Base-by-base conservation (phyloP, 192 early-diverging fungal species). In the Haplosporangium gracile region DNA sequence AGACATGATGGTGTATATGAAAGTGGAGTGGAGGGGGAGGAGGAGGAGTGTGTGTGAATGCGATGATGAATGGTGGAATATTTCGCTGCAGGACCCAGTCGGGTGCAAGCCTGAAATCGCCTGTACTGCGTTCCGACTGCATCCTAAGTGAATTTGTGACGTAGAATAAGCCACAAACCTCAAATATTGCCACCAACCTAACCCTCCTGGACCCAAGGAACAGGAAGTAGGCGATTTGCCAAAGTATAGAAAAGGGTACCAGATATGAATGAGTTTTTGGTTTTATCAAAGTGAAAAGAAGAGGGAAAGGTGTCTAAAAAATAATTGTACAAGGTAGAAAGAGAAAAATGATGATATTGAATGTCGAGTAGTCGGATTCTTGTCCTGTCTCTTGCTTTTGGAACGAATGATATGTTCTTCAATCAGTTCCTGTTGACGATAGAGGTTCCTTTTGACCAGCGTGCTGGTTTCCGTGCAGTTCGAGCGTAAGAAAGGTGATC, bases 1-100 rank as follows among this genome's bases (percentile, higher is more conserved):
- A 77, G 84, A 86, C 84, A 86, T 86, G 75, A 74, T 81, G 70
- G 69, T 55, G 53, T 40, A 63, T 40, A 63, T 32, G 70, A 63
- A 60, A 26, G 36, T 45, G 38, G 53, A 72, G 70, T 68, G 69
- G 42, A 55, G 26, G 80, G 36, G 69, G 49, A 42, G 40, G 65
- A 81, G 51, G 70, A 29, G 16, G 47, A 15, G 55, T 36, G 42
- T 36, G 42, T 42, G n/a, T 55, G 75, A 22, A 65, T 68, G n/a
- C 38, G 60, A 65, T 65, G 60, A 65, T 65, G 60, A 29, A 32
- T n/a, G 8, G 13, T 9, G 10, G n/a, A 65, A 29, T 65, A 29
- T 65, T 32, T 32, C 26, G 29, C 60, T 26, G 60, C 13, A 65
- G 60, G 60, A 65, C 60, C 60, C 60, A 65, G 60, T 29, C 60